Evolutionary conservation across 2,329 filamentous ascomycete species (phyloP), one percentile per base, ranked within the genome.

Genomic region (Trichophyton rubrum): DNA sequence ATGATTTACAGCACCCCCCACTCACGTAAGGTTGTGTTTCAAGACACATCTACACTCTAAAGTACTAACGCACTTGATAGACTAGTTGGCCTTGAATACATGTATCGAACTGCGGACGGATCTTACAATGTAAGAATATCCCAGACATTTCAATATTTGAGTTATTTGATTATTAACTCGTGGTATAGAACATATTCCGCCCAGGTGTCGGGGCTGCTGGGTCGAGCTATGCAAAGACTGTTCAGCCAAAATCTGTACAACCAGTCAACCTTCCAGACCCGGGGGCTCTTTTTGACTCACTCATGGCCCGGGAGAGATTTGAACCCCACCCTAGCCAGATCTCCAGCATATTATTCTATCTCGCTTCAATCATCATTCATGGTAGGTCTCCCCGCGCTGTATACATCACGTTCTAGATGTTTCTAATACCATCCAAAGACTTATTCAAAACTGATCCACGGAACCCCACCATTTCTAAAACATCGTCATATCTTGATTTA

Each of bases 281-380:
- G 4, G 68, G 67, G 1, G 59, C 64, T 3, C 60, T 69, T 7
- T 69, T 69, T 56, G 68, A 69, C 56, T 66, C 61, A 8, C 57
- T 64, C 13, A 59, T 64, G 27, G 63, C 61, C 24, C 58, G 63
- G n/a, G 59, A 63, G 17, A 27, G 58, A 30, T 64, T 68, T 43
- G 70, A 67, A 38, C 67, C 73, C 35, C 75, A 78, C 59, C 69
- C 72, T 3, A 75, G 74, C 30, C 76, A 74, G 3, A 66, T 81
- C 57, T 80, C 78, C 0, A 74, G 71, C 33, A 74, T 78, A 67
- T 66, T 80, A 3, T 77, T 80, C 60, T 80, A 79, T 51, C 73
- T 78, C 9, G 79, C 79, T 0, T 77, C 77, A 2, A 77, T 81
- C 56, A 79, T 81, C 60, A 80, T 79, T 20, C 79, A 81, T 62